These are phyloP conservation scores for Apiotrichum laibachii DNA, from an alignment of 1,284 basidiomycete species.

Conservation along the genomic window DNA sequence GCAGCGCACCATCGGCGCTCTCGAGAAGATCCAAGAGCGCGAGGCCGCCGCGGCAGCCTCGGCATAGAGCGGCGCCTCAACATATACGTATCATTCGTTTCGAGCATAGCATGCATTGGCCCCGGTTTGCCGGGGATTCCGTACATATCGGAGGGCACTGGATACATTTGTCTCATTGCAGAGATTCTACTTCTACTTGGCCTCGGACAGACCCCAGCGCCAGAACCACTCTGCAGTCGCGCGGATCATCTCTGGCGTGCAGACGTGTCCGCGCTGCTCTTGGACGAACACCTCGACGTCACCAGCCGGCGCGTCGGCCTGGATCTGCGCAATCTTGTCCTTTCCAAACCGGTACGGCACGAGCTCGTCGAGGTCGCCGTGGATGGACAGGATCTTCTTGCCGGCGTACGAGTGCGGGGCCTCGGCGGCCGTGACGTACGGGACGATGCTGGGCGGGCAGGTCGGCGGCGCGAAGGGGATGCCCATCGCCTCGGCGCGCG, in stretches of 20 bases:
- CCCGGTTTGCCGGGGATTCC: neutral
- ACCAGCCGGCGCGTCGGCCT: slow-evolving; percentile 12
- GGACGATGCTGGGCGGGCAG: slow-evolving; percentile 60
- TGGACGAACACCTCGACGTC: slow-evolving; percentile 46
- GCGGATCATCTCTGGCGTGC: slow-evolving; percentile 49
- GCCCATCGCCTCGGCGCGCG: slow-evolving; percentile 57
- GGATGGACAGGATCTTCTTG: slow-evolving; percentile 68
- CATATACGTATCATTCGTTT: neutral
- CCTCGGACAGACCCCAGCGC: slow-evolving; percentile 36
- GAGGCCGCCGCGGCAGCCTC: neutral
- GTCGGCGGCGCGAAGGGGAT: slow-evolving; percentile 58
- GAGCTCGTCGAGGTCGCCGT: slow-evolving; percentile 53
- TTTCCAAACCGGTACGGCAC: slow-evolving; percentile 39
- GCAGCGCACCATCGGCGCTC: slow-evolving; percentile 29
- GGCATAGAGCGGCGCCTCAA: neutral
- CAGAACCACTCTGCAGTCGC: slow-evolving; percentile 49
- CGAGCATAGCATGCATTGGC: slow-evolving; percentile 8
- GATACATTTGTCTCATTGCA: too few relatives aligned
- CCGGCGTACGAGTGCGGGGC: slow-evolving; percentile 59
- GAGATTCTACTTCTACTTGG: neutral
- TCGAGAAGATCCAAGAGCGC: slow-evolving; percentile 26
- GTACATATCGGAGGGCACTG: too few relatives aligned
- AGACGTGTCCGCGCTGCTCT: slow-evolving; percentile 48
- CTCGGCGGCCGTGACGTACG: slow-evolving; percentile 55
- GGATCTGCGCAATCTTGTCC: slow-evolving; percentile 39